These are phyloP conservation scores for Ophiocordyceps polyrhachis-furcata DNA, from an alignment of 2,329 filamentous ascomycete genomes.

Conservation along the genomic window DNA sequence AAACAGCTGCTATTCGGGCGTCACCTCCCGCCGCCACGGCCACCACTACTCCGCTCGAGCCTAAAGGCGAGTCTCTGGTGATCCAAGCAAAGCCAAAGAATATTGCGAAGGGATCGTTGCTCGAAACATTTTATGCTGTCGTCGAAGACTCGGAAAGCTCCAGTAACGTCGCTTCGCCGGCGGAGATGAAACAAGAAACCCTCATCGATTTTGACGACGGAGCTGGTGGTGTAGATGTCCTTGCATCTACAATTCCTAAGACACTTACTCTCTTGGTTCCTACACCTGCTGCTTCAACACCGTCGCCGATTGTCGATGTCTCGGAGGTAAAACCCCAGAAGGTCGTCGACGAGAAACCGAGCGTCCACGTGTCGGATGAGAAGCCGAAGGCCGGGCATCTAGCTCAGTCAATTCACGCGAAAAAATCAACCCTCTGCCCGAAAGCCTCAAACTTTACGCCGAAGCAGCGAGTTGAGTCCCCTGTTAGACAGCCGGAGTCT, in stretches of 20 bases:
- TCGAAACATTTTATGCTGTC: constrained; percentile 7
- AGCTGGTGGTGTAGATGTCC: too few relatives aligned
- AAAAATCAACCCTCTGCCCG: not conserved
- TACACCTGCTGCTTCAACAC: not conserved
- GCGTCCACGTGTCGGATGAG: not conserved
- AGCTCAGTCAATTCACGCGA: not conserved
- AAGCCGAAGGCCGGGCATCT: not conserved
- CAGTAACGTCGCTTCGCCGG: not conserved
- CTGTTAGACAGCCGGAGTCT: not conserved
- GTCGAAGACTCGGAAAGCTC: not conserved
- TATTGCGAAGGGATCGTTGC: constrained; percentile 2
- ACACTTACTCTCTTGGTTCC: not conserved
- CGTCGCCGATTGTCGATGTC: not conserved
- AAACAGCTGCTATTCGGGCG: not conserved
- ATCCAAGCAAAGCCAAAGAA: not conserved
- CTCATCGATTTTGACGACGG: not conserved
- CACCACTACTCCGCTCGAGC: too few relatives aligned
- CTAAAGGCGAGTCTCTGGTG: not conserved
- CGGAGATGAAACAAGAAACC: not conserved
- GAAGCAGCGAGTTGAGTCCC: not conserved
- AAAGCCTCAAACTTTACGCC: not conserved
- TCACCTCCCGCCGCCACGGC: too few relatives aligned
- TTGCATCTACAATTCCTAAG: not conserved
- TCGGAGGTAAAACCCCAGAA: not conserved
- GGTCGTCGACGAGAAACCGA: not conserved